Percentiles rank a stretch among this genome's conserved stretches.
Evolutionary conservation across 1,284 basidiomycete genomes (phyloP).

Genomic region (Apiotrichum porosum): DNA sequence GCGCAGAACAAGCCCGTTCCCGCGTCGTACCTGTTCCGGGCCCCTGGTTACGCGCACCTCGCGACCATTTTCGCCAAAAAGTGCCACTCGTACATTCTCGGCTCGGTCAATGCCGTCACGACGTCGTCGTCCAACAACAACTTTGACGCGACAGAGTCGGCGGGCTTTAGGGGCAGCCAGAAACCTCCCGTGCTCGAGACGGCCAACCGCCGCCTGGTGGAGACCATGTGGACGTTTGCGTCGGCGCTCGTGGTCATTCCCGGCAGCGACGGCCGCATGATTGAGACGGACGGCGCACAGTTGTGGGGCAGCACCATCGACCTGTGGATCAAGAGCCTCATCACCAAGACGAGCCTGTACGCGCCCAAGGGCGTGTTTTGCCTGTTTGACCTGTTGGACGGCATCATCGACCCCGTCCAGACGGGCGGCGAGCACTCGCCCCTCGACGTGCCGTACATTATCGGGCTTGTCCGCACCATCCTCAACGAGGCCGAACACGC

Average conservation of each 20-base stretch:
- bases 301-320: conserved; percentile 51
- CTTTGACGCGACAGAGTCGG: conserved; percentile 52
- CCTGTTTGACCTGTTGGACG: conserved; percentile 49
- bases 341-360: conserved; percentile 52
- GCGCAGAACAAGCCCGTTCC: conserved; percentile 35
- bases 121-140: conserved; percentile 44
- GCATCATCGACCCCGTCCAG: conserved; percentile 42
- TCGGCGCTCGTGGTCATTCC: conserved; percentile 39
- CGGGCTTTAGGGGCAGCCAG: conserved; percentile 50
- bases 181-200: conserved; percentile 54
- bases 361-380: conserved; percentile 53
- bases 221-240: conserved; percentile 50
- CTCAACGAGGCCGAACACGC: conserved; percentile 53
- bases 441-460: conserved; percentile 50
- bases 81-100: conserved; percentile 50
- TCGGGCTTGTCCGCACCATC: conserved; percentile 50
- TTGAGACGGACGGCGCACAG: conserved; percentile 45
- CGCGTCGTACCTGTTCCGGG: conserved; percentile 43
- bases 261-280: conserved; percentile 21
- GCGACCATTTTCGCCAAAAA: conserved; percentile 49
- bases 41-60: conserved; percentile 51
- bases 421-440: conserved; percentile 27
- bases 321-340: conserved; percentile 50
- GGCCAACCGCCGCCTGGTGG: conserved; percentile 51
- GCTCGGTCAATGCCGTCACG: conserved; percentile 50